phyloP scores from a whole-genome alignment of 2,329 filamentous ascomycete genomes.

The Aspergillus terreus region DNA sequence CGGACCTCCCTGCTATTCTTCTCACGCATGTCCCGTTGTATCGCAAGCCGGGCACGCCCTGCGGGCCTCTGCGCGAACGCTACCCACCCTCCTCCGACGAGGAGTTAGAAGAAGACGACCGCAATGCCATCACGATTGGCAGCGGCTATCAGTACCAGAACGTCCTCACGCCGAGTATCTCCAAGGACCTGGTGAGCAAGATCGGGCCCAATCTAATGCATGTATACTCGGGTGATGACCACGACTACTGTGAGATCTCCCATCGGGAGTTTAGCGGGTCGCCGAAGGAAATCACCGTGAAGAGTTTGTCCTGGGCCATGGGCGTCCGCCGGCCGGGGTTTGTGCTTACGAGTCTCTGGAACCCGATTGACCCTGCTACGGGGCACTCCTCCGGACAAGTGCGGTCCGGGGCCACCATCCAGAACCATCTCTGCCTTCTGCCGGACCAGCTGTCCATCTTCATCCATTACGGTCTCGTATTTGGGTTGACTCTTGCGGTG shows the following conservation, averaged over 20 bases:
- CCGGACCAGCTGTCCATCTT: slow-evolving; percentile 85
- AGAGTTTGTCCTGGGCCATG: slow-evolving; percentile 95
- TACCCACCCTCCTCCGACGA: slow-evolving; percentile 69
- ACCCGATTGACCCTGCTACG: slow-evolving; percentile 66
- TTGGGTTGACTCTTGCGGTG: slow-evolving; percentile 50
- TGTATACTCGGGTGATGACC: slow-evolving; percentile 93
- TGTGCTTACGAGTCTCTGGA: slow-evolving; percentile 84
- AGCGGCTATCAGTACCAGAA: slow-evolving; percentile 96
- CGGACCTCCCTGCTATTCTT: slow-evolving; percentile 78
- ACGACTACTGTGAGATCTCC: slow-evolving; percentile 91
- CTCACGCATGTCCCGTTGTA: slow-evolving; percentile 90
- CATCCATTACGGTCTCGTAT: slow-evolving; percentile 68
- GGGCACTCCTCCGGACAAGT: slow-evolving; percentile 27
- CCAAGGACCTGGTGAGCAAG: slow-evolving; percentile 68
- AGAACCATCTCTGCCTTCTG: slow-evolving; percentile 85
- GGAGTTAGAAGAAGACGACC: slow-evolving; percentile 56
- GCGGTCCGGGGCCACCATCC: slow-evolving; percentile 56
- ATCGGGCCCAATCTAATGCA: slow-evolving; percentile 73
- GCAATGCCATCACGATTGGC: slow-evolving; percentile 73
- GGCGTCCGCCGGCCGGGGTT: slow-evolving; percentile 85
- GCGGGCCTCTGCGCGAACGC: slow-evolving; percentile 79
- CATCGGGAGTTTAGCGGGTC: slow-evolving; percentile 66
- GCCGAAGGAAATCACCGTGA: slow-evolving; percentile 83
- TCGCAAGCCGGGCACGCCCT: slow-evolving; percentile 75
- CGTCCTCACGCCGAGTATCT: slow-evolving; percentile 74